phyloP scores from a whole-genome alignment of 768 basidiomycete genomes.

The Russula dissimulans region DNA sequence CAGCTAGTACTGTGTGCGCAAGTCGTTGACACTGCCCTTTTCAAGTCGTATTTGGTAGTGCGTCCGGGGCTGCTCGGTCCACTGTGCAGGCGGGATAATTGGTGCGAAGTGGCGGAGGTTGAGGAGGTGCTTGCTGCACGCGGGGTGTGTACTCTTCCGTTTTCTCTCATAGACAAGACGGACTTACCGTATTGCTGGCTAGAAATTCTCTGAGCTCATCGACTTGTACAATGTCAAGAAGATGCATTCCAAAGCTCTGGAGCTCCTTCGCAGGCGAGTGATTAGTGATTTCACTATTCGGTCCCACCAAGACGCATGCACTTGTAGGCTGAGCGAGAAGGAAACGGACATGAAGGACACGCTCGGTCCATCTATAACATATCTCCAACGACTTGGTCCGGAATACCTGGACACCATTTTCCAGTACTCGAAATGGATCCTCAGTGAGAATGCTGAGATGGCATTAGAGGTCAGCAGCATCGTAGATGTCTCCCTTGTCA shows the following conservation, averaged over 20 bases:
- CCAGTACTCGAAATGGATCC: constrained; percentile 75
- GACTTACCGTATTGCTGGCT: constrained; percentile 1
- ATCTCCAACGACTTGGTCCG: constrained; percentile 84
- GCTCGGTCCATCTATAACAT: constrained; percentile 73
- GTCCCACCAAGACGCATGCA: neutral
- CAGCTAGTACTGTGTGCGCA: constrained; percentile 85
- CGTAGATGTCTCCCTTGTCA: neutral
- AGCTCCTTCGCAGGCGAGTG: constrained; percentile 74
- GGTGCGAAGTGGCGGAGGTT: constrained; percentile 94
- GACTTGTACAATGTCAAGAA: constrained; percentile 91
- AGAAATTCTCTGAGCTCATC: constrained; percentile 90
- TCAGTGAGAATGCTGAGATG: constrained; percentile 60
- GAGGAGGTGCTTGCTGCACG: constrained; percentile 76
- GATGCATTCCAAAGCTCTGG: constrained; percentile 86
- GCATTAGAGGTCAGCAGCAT: constrained; percentile 56
- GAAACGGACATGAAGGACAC: constrained; percentile 73
- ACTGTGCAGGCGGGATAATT: constrained; percentile 85
- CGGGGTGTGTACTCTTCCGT: constrained; percentile 43
- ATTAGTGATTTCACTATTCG: neutral
- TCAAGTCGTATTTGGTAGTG: constrained; percentile 83
- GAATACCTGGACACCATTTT: constrained; percentile 78
- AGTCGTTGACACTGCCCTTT: constrained; percentile 89
- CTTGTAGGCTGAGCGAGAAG: constrained; percentile 61
- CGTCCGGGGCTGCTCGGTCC: constrained; percentile 75
- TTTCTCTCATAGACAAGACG: neutral